phyloP scores from a whole-genome alignment of 2,329 filamentous ascomycete species.

The Amylocarpus encephaloides region DNA sequence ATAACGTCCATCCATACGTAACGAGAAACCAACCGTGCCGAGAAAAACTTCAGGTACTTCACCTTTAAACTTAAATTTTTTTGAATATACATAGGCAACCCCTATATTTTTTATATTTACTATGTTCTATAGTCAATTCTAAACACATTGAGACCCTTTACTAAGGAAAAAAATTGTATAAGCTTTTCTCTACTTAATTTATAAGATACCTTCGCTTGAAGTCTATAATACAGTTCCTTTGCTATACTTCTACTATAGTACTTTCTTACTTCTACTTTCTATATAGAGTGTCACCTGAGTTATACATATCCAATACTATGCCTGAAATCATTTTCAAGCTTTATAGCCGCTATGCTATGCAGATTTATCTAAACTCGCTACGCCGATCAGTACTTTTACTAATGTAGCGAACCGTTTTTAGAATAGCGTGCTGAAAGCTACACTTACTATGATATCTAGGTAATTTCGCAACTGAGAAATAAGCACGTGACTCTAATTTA shows the following conservation, averaged over 20 bases:
- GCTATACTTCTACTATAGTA: no score
- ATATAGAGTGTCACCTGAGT: background rate
- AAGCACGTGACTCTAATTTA: no score
- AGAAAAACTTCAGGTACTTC: background rate
- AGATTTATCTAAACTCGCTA: background rate
- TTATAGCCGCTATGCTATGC: no score
- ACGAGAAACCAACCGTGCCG: background rate
- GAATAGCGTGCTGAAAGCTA: background rate
- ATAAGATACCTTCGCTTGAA: no score
- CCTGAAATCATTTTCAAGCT: no score
- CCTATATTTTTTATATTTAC: no score
- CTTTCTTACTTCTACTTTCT: background rate
- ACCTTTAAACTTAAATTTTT: no score
- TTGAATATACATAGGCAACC: constrained; percentile 29
- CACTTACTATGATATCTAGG: background rate
- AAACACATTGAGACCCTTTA: no score
- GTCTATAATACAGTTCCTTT: no score
- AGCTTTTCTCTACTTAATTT: no score
- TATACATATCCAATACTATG: background rate
- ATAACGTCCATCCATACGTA: background rate
- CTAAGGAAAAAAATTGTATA: no score
- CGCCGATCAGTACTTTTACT: background rate
- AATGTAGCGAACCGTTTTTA: background rate
- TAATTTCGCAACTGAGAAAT: background rate
- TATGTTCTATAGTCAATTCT: no score